Percentiles rank a stretch among this genome's conserved stretches.
These are phyloP conservation scores for Chlorencoelia australis DNA, from an alignment of 2,329 filamentous ascomycete species.

Conservation along the genomic window DNA sequence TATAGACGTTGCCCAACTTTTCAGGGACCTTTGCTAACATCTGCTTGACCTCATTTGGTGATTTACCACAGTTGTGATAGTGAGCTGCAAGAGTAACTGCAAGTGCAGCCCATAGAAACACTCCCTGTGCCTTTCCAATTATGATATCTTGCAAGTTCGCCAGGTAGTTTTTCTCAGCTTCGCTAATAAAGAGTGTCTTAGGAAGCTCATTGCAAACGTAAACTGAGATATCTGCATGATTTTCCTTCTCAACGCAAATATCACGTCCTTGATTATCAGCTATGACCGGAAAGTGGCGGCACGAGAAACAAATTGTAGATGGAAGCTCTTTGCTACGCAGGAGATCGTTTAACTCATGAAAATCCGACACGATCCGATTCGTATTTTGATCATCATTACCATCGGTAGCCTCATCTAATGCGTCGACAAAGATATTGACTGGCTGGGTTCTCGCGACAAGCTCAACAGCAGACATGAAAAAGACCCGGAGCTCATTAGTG, in stretches of 20 bases:
- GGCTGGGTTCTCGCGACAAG: not conserved
- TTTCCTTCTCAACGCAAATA: conserved; percentile 27
- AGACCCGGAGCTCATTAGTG: conserved; percentile 3
- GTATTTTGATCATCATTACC: conserved; percentile 4
- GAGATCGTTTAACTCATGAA: conserved; percentile 1
- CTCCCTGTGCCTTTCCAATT: conserved; percentile 20
- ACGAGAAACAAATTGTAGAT: conserved; percentile 13
- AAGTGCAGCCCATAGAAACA: conserved; percentile 32
- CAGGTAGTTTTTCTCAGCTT: not conserved
- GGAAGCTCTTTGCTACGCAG: not conserved
- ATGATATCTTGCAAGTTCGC: conserved; percentile 17
- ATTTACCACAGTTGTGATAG: conserved; percentile 4
- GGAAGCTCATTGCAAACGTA: conserved; percentile 23
- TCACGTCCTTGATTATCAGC: conserved; percentile 10
- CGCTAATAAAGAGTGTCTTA: not conserved
- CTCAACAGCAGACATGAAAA: conserved; percentile 1
- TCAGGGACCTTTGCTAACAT: conserved; percentile 9
- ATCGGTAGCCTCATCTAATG: conserved; percentile 9
- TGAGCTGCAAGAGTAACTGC: conserved; percentile 13
- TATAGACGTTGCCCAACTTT: conserved; percentile 11
- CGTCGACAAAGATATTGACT: conserved; percentile 9
- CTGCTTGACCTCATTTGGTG: conserved; percentile 2
- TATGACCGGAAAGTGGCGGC: conserved; percentile 16
- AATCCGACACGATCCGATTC: conserved; percentile 3
- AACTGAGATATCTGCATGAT: conserved; percentile 23